These are phyloP conservation scores for Hypoxylon intermedium DNA, from an alignment of 495 filamentous ascomycete genomes.

Conservation along the genomic window DNA sequence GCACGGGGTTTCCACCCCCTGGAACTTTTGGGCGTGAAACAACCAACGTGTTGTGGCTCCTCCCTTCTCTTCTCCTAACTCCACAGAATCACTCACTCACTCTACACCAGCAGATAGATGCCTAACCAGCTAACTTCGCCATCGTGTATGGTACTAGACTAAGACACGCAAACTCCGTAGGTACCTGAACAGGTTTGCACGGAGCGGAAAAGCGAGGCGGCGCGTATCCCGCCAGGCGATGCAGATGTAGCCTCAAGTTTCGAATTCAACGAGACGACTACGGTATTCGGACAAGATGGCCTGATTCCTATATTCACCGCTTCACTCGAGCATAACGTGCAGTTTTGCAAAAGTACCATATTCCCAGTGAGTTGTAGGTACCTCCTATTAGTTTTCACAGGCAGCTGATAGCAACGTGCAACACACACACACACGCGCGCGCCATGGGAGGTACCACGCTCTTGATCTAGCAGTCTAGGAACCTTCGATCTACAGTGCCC, in stretches of 20 bases:
- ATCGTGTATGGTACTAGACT: neutral
- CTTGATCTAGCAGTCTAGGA: constrained; percentile 36
- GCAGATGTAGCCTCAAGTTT: constrained; percentile 23
- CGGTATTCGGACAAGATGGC: constrained; percentile 17
- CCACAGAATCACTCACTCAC: constrained; percentile 12
- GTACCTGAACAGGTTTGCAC: neutral
- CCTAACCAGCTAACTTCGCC: constrained; percentile 5
- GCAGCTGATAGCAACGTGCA: constrained; percentile 13
- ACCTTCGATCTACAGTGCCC: constrained; percentile 39
- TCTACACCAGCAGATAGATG: constrained; percentile 19
- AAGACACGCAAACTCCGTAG: neutral
- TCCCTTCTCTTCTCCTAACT: constrained; percentile 18
- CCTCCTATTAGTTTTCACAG: neutral
- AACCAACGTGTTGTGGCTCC: constrained; percentile 37
- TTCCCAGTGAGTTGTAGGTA: neutral
- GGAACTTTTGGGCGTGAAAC: constrained; percentile 35
- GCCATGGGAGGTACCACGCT: constrained; percentile 27
- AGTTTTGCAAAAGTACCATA: constrained; percentile 7
- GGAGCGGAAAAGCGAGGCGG: constrained; percentile 6
- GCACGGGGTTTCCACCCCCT: constrained; percentile 27
- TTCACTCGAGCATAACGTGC: constrained; percentile 14
- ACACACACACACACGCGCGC: too few relatives aligned
- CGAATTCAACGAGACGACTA: constrained; percentile 12
- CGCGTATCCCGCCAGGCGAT: constrained; percentile 2
- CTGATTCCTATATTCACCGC: constrained; percentile 33